These are phyloP conservation scores for Chenopodium quinoa DNA, from an alignment of 148 eudicot genomes.

Conservation along the genomic window DNA sequence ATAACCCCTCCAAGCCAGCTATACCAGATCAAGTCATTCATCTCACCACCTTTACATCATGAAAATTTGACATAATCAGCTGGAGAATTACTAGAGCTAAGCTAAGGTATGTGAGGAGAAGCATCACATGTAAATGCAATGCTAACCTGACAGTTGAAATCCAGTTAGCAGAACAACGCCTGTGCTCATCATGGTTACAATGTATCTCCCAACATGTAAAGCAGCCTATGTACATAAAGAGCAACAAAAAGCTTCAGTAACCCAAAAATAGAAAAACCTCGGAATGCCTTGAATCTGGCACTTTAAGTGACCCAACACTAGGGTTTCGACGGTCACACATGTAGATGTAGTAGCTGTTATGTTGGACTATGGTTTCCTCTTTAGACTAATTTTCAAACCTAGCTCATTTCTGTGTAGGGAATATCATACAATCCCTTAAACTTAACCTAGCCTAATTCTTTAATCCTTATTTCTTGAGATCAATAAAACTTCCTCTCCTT, in stretches of 20 bases:
- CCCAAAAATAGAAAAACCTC: too few relatives aligned
- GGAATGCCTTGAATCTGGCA: too few relatives aligned
- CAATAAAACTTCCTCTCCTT: too few relatives aligned
- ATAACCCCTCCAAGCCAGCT: slow-evolving; percentile 99
- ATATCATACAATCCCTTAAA: too few relatives aligned
- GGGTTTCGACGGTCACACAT: too few relatives aligned
- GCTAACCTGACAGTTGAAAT: slow-evolving; percentile 70
- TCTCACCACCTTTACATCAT: slow-evolving; percentile 59
- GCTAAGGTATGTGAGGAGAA: background rate
- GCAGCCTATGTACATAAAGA: slow-evolving; percentile 39
- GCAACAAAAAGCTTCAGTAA: slow-evolving; percentile 4
- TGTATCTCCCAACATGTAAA: slow-evolving; percentile 65
- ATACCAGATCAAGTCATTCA: slow-evolving; percentile 95
- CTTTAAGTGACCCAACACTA: too few relatives aligned
- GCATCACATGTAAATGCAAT: background rate
- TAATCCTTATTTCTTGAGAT: too few relatives aligned
- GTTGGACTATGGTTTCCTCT: too few relatives aligned
- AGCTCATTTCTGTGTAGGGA: too few relatives aligned
- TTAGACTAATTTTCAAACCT: too few relatives aligned
- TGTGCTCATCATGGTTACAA: slow-evolving; percentile 71
- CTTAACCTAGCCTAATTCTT: too few relatives aligned
- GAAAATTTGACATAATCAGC: slow-evolving; percentile 2
- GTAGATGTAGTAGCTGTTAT: too few relatives aligned
- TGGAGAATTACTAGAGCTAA: background rate
- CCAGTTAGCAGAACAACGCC: slow-evolving; percentile 56